These are phyloP conservation scores for Thelonectria olida DNA, from an alignment of 2,329 filamentous ascomycete genomes.

Conservation along the genomic window DNA sequence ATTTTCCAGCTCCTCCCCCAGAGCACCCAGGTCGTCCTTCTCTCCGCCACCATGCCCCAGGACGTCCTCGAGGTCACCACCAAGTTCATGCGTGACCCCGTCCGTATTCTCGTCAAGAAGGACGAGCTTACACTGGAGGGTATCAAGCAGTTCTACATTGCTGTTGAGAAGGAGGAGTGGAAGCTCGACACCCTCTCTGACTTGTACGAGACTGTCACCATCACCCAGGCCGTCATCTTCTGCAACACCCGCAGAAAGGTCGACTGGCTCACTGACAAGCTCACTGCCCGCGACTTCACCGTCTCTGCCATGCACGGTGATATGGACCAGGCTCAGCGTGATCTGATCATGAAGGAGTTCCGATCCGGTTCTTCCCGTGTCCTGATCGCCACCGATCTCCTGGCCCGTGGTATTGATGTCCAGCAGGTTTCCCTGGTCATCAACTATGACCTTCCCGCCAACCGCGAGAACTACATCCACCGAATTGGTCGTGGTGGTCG, in stretches of 20 bases:
- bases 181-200: slow-evolving; percentile 99
- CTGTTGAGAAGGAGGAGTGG: slow-evolving; percentile 99
- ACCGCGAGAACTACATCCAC: slow-evolving; percentile 99
- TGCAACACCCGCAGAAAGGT: slow-evolving; percentile 99
- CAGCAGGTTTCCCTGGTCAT: slow-evolving; percentile 99
- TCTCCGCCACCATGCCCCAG: slow-evolving; percentile 98
- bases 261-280: slow-evolving; percentile 99
- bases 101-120: slow-evolving; percentile 99
- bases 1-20: slow-evolving; percentile 99
- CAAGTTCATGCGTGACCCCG: slow-evolving; percentile 99
- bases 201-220: slow-evolving; percentile 98
- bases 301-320: slow-evolving; percentile 99
- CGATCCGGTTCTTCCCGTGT: slow-evolving; percentile 98
- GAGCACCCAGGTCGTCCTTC: slow-evolving; percentile 96
- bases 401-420: slow-evolving; percentile 99
- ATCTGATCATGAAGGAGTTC: slow-evolving; percentile 99
- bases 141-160: slow-evolving; percentile 99
- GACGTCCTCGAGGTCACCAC: slow-evolving; percentile 99
- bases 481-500: slow-evolving; percentile 99
- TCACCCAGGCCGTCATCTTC: slow-evolving; percentile 99
- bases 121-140: slow-evolving; percentile 99
- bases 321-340: slow-evolving; percentile 98
- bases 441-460: slow-evolving; percentile 99
- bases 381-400: slow-evolving; percentile 95
- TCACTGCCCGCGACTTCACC: slow-evolving; percentile 97